Base-by-base conservation (phyloP, 2,329 filamentous ascomycete genomes). In the Plenodomus lindquistii region DNA sequence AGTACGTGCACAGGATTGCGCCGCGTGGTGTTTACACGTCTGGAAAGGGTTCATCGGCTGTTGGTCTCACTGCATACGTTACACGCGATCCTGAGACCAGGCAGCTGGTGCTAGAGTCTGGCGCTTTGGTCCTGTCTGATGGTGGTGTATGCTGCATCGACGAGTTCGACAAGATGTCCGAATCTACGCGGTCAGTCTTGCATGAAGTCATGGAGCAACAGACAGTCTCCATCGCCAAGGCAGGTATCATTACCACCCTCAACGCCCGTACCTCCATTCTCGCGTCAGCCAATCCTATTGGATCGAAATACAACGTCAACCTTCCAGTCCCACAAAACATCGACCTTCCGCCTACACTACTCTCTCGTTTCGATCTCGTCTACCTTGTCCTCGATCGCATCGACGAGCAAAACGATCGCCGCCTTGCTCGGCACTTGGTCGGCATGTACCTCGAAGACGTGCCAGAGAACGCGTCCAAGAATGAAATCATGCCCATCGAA, bases 301-400 rank as follows among this genome's bases (percentile, higher is more conserved):
- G 94, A 63, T 96, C 91, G 76, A 92, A 95, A 69, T 99, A 99
- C 77, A 97, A 99, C 73, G 89, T 91, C 2, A 93, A 96, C 65
- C 77, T 99, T 19, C 92, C 94, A 0, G 94, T 99, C 13, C 94
- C 94, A 2, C 92, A 97, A 66, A 99, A 99, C 73, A 99, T 99
- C 63, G 94, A 99, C 67, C 84, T 99, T 8, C 94, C 94, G 0
- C 94, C 94, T 0, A 99, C 94, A 0, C 81, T 99, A 6, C 83
- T 99, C 43, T 97, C 92, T 4, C 88, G 94, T 79, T 99, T 99
- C 70, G 94, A 99, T 71, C 79, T 99, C 6, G 93, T 99, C 42
- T 99, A 99, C 69, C 85, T 99, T 1, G 94, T 99, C 37, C 85
- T 99, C 40, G 94, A 99, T 70, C 89, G 89, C 7, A 87, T 95